Base-by-base conservation (phyloP, 176 grass and related monocot species). In the Carex parvula region DNA sequence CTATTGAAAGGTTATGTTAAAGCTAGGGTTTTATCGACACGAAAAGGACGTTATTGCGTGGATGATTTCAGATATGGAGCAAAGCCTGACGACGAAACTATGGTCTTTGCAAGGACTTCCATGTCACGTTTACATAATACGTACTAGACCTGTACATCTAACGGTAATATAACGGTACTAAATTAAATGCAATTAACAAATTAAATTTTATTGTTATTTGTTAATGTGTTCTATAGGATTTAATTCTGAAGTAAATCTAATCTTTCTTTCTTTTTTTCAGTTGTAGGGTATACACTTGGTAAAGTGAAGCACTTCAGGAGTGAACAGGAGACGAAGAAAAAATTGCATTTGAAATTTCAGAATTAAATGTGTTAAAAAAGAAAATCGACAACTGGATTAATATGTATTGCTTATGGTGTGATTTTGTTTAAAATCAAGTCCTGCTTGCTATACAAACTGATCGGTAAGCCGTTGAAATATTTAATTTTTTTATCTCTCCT, bases 1-100 rank as follows among this genome's bases (percentile, higher is more conserved):
- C 80, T 98, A 39, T 75, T 98, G 37, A 98, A 90, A 83, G 92
- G 92, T 86, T 95, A 95, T 64, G 84, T 85, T 60, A 93, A 90
- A 53, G 89, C 91, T 59, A 92, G 90, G 79, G 22, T 24, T 92
- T 81, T 90, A 94, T 81, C 88, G 93, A 80, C 87, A 42, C 3
- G 33, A 35, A 35, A 35, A 91, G 5, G 89, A 93, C 80, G 87
- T 98, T 50, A 54, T 90, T 30, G 91, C 52, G 53, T 82, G 87
- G 82, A 98, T 98, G 92, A 93, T 98, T 87, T 86, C 90, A 85
- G 89, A 24, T 24, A 88, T 84, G 95, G 89, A 24, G 86, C 88
- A 26, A 86, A 90, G 33, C 2, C 33, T 35, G 33, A 35, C 3
- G 33, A 35, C 3, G 33, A 35, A 35, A 35, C 33, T 35, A 26